phyloP scores from a whole-genome alignment of 148 eudicot genomes.

The Camellia japonica region DNA sequence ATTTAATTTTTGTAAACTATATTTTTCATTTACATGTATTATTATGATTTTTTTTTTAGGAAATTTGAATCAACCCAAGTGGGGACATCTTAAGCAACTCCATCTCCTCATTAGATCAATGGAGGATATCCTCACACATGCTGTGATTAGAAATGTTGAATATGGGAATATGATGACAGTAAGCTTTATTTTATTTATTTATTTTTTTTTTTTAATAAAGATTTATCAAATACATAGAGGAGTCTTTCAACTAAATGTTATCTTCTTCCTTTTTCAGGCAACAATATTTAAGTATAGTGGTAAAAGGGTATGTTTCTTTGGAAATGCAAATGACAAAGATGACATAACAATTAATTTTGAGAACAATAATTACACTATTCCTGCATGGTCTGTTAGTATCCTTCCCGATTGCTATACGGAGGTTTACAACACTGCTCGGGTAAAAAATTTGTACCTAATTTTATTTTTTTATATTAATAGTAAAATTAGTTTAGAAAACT shows the following conservation, averaged over 20 bases:
- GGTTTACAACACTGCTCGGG: conserved; percentile 44
- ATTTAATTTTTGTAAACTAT: neutral
- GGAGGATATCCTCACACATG: conserved; percentile 25
- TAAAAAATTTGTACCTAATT: conserved; percentile 2
- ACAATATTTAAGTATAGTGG: conserved; percentile 24
- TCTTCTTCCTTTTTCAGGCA: conserved; percentile 20
- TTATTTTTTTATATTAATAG: neutral
- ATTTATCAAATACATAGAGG: neutral
- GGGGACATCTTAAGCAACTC: conserved; percentile 42
- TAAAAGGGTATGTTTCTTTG: conserved; percentile 35
- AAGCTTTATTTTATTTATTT: neutral
- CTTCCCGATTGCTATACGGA: conserved; percentile 44
- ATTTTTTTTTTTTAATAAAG: neutral
- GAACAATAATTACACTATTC: conserved; percentile 25
- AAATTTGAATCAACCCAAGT: conserved; percentile 35
- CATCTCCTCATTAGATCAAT: conserved; percentile 23
- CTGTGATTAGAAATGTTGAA: conserved; percentile 2
- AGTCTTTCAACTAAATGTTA: too few relatives aligned
- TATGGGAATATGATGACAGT: conserved; percentile 4
- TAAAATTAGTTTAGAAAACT: neutral
- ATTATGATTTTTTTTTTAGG: conserved; percentile 8
- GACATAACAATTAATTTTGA: conserved; percentile 28
- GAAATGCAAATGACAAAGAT: conserved; percentile 23
- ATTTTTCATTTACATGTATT: neutral
- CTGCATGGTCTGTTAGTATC: conserved; percentile 58